Conservation (phyloP, 768 basidiomycete species). For the Boletus insuetus region DNA sequence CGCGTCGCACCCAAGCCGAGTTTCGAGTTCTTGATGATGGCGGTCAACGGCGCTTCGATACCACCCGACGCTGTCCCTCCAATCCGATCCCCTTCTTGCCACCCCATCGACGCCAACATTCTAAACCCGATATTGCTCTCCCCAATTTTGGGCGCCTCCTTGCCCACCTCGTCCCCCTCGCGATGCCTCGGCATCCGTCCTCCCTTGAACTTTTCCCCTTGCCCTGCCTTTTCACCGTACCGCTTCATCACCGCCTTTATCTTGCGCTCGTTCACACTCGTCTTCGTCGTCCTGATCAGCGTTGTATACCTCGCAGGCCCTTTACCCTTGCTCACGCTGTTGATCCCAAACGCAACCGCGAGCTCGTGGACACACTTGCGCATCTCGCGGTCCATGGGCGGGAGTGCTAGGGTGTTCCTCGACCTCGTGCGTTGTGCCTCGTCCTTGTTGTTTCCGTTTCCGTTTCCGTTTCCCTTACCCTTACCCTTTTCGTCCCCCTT, state of each 20-base stretch:
- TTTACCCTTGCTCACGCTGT: constrained; percentile 71
- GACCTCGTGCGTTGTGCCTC: too few relatives aligned
- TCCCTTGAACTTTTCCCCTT: constrained; percentile 1
- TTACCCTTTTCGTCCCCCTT: too few relatives aligned
- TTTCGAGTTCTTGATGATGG: constrained; percentile 85
- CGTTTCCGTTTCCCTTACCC: too few relatives aligned
- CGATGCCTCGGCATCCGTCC: constrained; percentile 48
- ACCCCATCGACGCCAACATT: constrained; percentile 89
- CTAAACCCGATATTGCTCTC: constrained; percentile 81
- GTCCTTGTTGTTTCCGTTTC: too few relatives aligned
- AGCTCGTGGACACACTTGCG: constrained; percentile 77
- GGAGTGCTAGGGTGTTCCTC: constrained; percentile 49
- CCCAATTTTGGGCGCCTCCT: constrained; percentile 81
- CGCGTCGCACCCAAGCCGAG: constrained; percentile 71
- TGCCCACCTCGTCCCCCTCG: constrained; percentile 89
- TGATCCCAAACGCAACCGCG: constrained; percentile 74
- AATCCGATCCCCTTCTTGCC: constrained; percentile 79
- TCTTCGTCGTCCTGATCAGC: constrained; percentile 66
- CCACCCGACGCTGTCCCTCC: constrained; percentile 57
- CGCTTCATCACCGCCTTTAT: constrained; percentile 44
- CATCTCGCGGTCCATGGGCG: constrained; percentile 72
- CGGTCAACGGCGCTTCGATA: constrained; percentile 72
- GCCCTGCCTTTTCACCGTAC: constrained; percentile 26
- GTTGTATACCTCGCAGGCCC: constrained; percentile 75
- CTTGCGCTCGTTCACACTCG: constrained; percentile 56